Base-by-base conservation (phyloP, 306 rosid species). In the Trifolium subterraneum region DNA sequence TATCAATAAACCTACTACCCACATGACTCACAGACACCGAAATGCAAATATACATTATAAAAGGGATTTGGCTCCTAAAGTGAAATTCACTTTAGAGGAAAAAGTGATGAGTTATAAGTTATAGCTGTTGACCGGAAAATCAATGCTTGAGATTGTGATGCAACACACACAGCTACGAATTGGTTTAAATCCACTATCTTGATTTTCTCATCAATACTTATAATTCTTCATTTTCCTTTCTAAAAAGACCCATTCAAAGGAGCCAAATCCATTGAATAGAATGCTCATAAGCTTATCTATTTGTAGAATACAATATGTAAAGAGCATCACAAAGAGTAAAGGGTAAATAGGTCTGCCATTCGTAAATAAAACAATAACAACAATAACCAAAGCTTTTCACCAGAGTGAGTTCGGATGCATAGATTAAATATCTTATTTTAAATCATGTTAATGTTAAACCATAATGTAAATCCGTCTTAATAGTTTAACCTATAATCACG, bases 231-330 rank as follows among this genome's bases (percentile, higher is more conserved):
- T 10, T 66, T 44, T 22, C 8, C 39, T 44, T 8, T 4, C 5
- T 64, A 16, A 36, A 15, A 35, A 63, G n/a, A 64, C 19, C 35
- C 14, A 16, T 41, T 19, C 25, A 36, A 20, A 19, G 29, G 68
- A 29, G 47, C 47, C 27, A 64, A n/a, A 15, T 56, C n/a, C 35
- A 11, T 56, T 35, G 10, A 19, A 44, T 54, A 39, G 69, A 35
- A 44, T 6, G 71, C 9, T 23, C 18, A 5, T 62, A 8, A 20
- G 50, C 25, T 33, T 65, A 38, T 3, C 31, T 65, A 71, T 66
- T 74, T 59, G 68, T 27, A 38, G 59, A 55, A 81, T 8, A 71
- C 15, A 19, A 27, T 18, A 68, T 36, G 62, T 41, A 59, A 55
- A 14, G 9, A 22, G 50, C n/a, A 44, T 12, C n/a, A 44, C n/a